phyloP scores from a whole-genome alignment of 768 basidiomycete genomes.

The Astraeus odoratus region DNA sequence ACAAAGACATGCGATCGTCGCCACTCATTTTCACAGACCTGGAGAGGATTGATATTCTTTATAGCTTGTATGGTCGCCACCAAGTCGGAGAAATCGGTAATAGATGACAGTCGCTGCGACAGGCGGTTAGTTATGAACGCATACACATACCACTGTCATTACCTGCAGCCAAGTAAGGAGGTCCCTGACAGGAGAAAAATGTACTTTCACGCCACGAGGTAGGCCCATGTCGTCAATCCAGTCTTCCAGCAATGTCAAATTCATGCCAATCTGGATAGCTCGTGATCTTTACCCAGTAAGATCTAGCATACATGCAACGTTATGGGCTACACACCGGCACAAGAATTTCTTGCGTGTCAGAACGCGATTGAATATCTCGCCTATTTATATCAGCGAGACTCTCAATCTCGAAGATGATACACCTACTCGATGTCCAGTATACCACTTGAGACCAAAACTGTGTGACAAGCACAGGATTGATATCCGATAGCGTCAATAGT shows the following conservation, averaged over 20 bases:
- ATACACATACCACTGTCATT: conserved; percentile 1
- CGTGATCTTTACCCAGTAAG: conserved; percentile 44
- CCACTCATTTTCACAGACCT: conserved; percentile 41
- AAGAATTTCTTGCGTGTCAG: conserved; percentile 91
- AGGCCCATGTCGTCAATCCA: conserved; percentile 83
- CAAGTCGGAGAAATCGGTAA: conserved; percentile 80
- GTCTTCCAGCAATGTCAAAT: conserved; percentile 79
- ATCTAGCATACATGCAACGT: not conserved
- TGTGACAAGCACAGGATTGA: conserved; percentile 81
- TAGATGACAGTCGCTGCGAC: conserved; percentile 72
- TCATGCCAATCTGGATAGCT: conserved; percentile 86
- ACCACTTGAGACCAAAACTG: conserved; percentile 98
- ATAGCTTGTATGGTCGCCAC: conserved; percentile 87
- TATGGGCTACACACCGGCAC: conserved; percentile 54
- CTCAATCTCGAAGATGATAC: conserved; percentile 2
- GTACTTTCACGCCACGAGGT: conserved; percentile 68
- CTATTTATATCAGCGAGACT: conserved; percentile 30
- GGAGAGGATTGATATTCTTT: conserved; percentile 84
- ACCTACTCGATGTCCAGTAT: conserved; percentile 93
- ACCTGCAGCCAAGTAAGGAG: conserved; percentile 85
- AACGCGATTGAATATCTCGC: conserved; percentile 80
- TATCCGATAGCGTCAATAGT: conserved; percentile 75
- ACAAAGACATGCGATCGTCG: not conserved
- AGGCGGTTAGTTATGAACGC: not conserved
- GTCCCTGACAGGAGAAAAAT: conserved; percentile 81